Evolutionary conservation across 257 asterid species (phyloP).

Genomic region (Ocimum tenuiflorum): DNA sequence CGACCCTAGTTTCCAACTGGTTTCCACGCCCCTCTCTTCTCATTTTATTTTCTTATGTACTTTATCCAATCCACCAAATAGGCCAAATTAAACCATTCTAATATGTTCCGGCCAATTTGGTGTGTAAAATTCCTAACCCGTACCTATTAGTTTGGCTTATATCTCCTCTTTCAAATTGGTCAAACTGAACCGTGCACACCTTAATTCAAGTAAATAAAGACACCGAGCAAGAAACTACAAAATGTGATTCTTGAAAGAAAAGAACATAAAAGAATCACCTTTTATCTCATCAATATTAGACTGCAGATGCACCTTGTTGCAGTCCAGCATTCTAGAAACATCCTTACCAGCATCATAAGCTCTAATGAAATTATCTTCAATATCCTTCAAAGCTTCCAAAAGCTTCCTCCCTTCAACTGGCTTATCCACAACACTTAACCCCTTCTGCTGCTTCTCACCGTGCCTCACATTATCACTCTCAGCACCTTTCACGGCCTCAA

Average conservation of each 20-base stretch:
- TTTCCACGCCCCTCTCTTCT: no score
- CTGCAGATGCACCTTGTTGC: conserved; percentile 71
- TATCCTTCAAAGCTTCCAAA: conserved; percentile 73
- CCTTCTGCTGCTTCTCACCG: conserved; percentile 42
- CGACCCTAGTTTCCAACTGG: no score
- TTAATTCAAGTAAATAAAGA: no score
- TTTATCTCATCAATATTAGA: conserved; percentile 78
- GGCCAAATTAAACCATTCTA: no score
- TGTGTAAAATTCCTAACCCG: no score
- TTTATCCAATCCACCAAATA: no score
- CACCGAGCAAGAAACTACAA: background rate
- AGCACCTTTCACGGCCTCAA: conserved; percentile 34
- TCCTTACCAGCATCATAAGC: conserved; percentile 93
- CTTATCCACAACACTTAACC: conserved; percentile 54
- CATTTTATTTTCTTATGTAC: no score
- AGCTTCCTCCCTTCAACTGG: conserved; percentile 81
- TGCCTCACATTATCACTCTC: conserved; percentile 42
- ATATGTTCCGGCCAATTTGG: no score
- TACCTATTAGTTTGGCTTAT: no score
- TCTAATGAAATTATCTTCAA: conserved; percentile 68
- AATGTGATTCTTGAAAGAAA: background rate
- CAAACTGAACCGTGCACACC: no score
- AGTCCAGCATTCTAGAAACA: conserved; percentile 85
- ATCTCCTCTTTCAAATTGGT: no score
- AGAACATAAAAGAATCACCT: conserved; percentile 34